These are phyloP conservation scores for Wickerhamomyces xylosicus DNA, from an alignment of 805 yeast species.

Conservation along the genomic window DNA sequence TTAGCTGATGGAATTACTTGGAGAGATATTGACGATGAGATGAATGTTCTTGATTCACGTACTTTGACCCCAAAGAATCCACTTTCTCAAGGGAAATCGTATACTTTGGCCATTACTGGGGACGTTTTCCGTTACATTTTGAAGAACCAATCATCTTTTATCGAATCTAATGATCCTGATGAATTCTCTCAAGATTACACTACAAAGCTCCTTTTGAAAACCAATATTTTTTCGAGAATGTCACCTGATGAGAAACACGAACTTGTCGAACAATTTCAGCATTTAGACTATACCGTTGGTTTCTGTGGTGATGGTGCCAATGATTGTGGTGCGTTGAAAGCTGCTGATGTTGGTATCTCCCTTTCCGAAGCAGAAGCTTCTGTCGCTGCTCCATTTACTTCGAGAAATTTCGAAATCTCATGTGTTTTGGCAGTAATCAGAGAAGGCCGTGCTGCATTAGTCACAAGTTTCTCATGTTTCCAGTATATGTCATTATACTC, in stretches of 20 bases:
- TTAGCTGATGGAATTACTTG: constrained; percentile 26
- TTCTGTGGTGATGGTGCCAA: constrained; percentile 99
- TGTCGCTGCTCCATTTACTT: constrained; percentile 97
- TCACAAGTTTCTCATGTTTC: constrained; percentile 93
- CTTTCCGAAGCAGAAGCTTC: constrained; percentile 96
- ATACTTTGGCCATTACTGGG: constrained; percentile 82
- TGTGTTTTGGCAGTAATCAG: constrained; percentile 86
- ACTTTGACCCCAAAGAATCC: constrained; percentile 41
- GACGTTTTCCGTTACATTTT: constrained; percentile 77
- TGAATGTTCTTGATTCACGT: constrained; percentile 45
- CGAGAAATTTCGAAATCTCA: constrained; percentile 79
- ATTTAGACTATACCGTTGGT: constrained; percentile 83
- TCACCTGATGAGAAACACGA: constrained; percentile 99
- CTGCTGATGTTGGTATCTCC: constrained; percentile 96
- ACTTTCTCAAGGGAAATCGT: constrained; percentile 25
- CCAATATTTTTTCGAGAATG: constrained; percentile 89
- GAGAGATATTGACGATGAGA: constrained; percentile 59
- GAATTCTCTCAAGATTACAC: constrained; percentile 27
- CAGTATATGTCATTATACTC: constrained; percentile 96
- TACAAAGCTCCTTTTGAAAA: constrained; percentile 54
- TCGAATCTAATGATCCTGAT: constrained; percentile 11
- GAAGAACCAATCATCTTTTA: constrained; percentile 18
- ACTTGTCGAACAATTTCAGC: constrained; percentile 77
- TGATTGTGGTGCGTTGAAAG: constrained; percentile 96
- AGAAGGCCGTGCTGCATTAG: constrained; percentile 92